A percentile compares a stretch with the other conserved stretches of the same genome.
Conservation (phyloP, 345 rosid genomes). For the Camelina sativa region DNA sequence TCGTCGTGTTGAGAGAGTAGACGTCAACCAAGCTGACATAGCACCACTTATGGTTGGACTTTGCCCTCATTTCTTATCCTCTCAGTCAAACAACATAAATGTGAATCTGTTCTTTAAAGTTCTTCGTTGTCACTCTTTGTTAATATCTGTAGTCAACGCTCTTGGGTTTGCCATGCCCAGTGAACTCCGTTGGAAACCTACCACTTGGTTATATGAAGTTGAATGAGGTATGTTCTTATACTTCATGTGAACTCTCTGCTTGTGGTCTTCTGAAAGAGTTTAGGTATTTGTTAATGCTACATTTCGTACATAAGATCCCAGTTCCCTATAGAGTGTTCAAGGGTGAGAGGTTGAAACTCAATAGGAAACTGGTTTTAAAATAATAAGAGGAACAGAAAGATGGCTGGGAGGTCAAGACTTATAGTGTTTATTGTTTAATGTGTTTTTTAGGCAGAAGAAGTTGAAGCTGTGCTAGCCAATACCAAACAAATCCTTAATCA, state of each 20-base stretch:
- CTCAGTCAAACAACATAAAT: slow-evolving; percentile 7
- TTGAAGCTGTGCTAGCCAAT: slow-evolving; percentile 91
- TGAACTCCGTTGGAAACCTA: slow-evolving; percentile 91
- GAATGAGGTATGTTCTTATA: slow-evolving; percentile 62
- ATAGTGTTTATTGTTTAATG: background rate
- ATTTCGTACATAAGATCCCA: slow-evolving; percentile 10
- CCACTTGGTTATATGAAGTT: slow-evolving; percentile 81
- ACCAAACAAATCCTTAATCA: slow-evolving; percentile 93
- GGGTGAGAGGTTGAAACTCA: slow-evolving; percentile 16
- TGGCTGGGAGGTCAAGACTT: slow-evolving; percentile 24
- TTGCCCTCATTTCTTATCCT: slow-evolving; percentile 11
- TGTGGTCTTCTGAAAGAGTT: slow-evolving; percentile 27
- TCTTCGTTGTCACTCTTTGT: slow-evolving; percentile 35
- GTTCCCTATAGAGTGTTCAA: slow-evolving; percentile 8
- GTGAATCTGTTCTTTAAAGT: slow-evolving; percentile 8
- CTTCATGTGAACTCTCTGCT: slow-evolving; percentile 1
- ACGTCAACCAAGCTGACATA: slow-evolving; percentile 98
- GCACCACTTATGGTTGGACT: slow-evolving; percentile 83
- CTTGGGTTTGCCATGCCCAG: slow-evolving; percentile 88
- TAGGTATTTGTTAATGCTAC: slow-evolving; percentile 5
- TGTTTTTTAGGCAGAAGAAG: slow-evolving; percentile 74
- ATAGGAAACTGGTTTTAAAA: slow-evolving; percentile 12
- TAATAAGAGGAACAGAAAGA: background rate
- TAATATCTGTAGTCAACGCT: slow-evolving; percentile 70
- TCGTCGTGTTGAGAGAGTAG: slow-evolving; percentile 79